phyloP scores from a whole-genome alignment of 2,329 filamentous ascomycete genomes.

The Sclerotinia nivalis region DNA sequence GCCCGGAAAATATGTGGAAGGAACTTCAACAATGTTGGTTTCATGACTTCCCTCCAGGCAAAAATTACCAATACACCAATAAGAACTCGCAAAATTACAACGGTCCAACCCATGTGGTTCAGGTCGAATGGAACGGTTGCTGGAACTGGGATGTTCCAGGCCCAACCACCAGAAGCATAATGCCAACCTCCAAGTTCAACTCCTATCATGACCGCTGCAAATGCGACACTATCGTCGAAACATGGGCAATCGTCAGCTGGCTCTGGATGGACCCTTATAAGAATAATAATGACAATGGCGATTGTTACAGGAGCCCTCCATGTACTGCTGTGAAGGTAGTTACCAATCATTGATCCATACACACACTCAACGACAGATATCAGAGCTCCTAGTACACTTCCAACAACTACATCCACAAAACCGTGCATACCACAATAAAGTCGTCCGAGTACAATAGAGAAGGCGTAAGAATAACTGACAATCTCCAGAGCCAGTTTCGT shows the following conservation, averaged over 20 bases:
- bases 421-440: constrained; percentile 99
- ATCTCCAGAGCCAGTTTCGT: constrained; percentile 64
- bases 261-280: constrained; percentile 90
- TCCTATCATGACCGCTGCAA: constrained; percentile 87
- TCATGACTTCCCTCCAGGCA: constrained; percentile 86
- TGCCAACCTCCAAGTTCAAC: constrained; percentile 83
- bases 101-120: constrained; percentile 63
- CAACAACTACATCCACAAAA: constrained; percentile 85
- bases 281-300: constrained; percentile 65
- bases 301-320: constrained; percentile 66
- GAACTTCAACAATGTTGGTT: constrained; percentile 73
- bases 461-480: constrained; percentile 78
- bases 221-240: constrained; percentile 93
- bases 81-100: constrained; percentile 66
- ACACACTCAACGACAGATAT: constrained; percentile 61
- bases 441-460: constrained; percentile 86
- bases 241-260: constrained; percentile 96
- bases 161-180: constrained; percentile 51
- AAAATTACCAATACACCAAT: constrained; percentile 84
- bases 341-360: constrained; percentile 63
- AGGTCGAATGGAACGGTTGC: constrained; percentile 65
- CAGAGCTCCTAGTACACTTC: constrained; percentile 72
- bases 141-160: constrained; percentile 54
- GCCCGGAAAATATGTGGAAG: constrained; percentile 87
- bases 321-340: constrained; percentile 65